Base-by-base conservation (phyloP, 352 stramenopile genomes). In the Peronosclerospora sorghi region DNA sequence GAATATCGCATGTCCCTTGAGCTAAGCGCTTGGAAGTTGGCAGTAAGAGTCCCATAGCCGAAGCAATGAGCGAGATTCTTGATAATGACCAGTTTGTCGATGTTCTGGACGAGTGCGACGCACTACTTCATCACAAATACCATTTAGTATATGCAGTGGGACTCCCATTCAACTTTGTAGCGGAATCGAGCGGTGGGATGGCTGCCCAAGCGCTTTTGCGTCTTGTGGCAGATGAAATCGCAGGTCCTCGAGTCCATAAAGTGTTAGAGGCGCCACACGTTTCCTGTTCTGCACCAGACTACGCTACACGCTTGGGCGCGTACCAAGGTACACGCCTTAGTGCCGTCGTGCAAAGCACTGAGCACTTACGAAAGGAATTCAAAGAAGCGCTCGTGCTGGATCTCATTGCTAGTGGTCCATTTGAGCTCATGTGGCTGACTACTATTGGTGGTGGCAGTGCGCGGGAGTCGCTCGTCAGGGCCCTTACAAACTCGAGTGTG, bases 1-100 rank as follows among this genome's bases (percentile, higher is more conserved):
- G 84, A 95, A 54, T 73, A 95, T 48, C 69, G 84, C 8, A 70
- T 95, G 35, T 95, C 86, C 15, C 59, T 96, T 1, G 73, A 94
- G 41, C 63, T 96, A 93, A 96, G 50, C 52, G 80, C 1, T 32
- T 62, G 21, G 42, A 62, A 1, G 5, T 56, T 0, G 29, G 44
- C 1, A 34, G 53, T 1, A 27, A 62, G 0, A 21, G 4, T 5
- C 5, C 34, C 0, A 20, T 40, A 2, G 12, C 52, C 7, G 35
- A 48, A 9, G 53, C 41, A 0, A 48, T 82, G 15, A 54, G 71
- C n/a, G 42, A 57, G n/a, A 55, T 79, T 18, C 52, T 89, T 20
- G 51, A 73, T 24, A 48, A 41, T 10, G 26, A 76, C 15, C 51
- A 68, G n/a, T n/a, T n/a, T n/a, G n/a, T n/a, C n/a, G n/a, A n/a